Evolutionary conservation across 768 basidiomycete genomes (phyloP), one percentile per base, ranked within the genome.

Genomic region (Suillus subalutaceus): DNA sequence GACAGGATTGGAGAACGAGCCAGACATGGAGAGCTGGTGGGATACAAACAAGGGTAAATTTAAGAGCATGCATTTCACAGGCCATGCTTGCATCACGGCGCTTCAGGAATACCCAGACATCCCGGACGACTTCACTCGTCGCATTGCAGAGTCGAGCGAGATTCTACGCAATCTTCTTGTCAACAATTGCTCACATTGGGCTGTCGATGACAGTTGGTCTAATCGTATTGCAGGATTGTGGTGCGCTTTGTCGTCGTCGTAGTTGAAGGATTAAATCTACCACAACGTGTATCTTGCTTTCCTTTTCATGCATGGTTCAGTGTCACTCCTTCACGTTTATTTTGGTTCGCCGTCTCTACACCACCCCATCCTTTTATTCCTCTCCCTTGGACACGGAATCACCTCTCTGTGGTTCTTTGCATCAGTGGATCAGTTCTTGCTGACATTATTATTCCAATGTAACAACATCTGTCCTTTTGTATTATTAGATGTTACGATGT

Each of bases 1-100:
- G 15, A 79, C 76, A 6, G 79, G 77, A 35, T 72, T 78, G 38
- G 78, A 79, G 66, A 76, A 74, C 30, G 73, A 79, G 32, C 68
- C 66, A 15, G 70, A 75, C 9, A 79, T 79, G 73, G 75, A 77
- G 2, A 61, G 55, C 43, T 83, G 82, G 82, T 83, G 81, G 82
- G 63, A 56, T n/a, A 64, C 71, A 58, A 78, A 82, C 48, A 69
- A 78, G 66, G 23, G 16, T 38, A 67, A 67, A 1, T 50, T 73
- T 8, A 44, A 32, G n/a, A 60, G 18, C n/a, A 68, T 73, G 67
- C n/a, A 40, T 18, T 74, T 73, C 6, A 38, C 30, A 13, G 72
- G 59, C 15, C 71, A 74, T 38, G 71, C 71, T 6, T 74, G 73
- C 35, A 38, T 72, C 16, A 74, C 73, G 13, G 56, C 69, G 1